Base-by-base conservation (phyloP, 257 asterid genomes). In the Fraxinus cuspidata region DNA sequence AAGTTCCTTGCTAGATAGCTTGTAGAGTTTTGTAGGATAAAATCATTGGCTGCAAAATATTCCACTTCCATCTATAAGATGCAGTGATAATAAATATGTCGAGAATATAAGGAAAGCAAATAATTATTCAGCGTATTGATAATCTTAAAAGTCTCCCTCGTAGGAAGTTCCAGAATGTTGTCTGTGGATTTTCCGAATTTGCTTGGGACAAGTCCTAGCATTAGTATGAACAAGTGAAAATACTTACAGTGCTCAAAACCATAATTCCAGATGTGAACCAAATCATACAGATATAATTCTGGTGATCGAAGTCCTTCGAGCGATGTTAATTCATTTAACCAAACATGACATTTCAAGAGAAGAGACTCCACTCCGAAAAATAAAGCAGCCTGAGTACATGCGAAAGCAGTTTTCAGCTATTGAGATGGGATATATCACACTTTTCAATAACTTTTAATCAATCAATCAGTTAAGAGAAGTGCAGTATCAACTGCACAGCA, bases 321-420 rank as follows among this genome's bases (percentile, higher is more conserved):
- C 51, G 88, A 86, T 66, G 94, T 86, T 81, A 88, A 81, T 70
- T 89, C 89, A 34, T 73, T 84, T 83, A 92, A 86, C 97, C 97
- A 94, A 83, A 72, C 73, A 74, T 40, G 84, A 81, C 97, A 94
- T 70, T 82, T 89, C 76, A 73, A 81, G 73, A 92, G 89, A 78
- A 94, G 90, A 73, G 47, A 66, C 75, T 90, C 98, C 80, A 92
- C 96, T 75, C 97, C 97, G 87, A 94, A 94, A 87, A 89, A 92
- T 70, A 92, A 85, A 70, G 96, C 92, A 69, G 96, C 92, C 98
- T 92, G 90, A 78, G 74, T 27, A 81, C 74, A 80, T 16, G 71
- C 47, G 13, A 77, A 84, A 68, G 72, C 74, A 76, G 71, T 60
- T 63, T 74, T 63, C 56, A 80, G 66, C 63, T 64, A 76, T 47